phyloP scores from a whole-genome alignment of 441 rosid genomes.

The Pelargonium australe region DNA sequence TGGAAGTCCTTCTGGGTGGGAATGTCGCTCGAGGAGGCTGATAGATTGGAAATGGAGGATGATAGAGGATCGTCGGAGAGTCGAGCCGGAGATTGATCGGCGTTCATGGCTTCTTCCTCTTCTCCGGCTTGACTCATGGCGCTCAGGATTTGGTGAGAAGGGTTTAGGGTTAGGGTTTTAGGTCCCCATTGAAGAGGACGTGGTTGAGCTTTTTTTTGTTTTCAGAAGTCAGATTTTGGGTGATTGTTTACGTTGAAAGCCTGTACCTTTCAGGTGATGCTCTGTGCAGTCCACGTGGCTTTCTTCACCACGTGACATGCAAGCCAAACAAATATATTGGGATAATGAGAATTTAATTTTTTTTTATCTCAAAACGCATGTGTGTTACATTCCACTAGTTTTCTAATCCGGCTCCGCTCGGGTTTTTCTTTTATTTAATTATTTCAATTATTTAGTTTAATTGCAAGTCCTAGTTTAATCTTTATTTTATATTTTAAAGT shows the following conservation, averaged over 20 bases:
- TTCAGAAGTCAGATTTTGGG: background rate
- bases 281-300: no score
- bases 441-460: no score
- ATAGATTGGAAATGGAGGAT: constrained; percentile 47
- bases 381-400: no score
- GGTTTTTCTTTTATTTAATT: no score
- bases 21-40: constrained; percentile 50
- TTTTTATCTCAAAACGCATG: no score
- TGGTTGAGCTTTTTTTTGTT: background rate
- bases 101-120: constrained; percentile 18
- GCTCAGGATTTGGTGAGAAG: background rate
- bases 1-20: constrained; percentile 75
- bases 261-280: no score
- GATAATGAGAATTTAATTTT: no score
- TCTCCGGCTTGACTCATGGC: constrained; percentile 19
- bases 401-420: no score
- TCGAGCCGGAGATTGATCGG: constrained; percentile 31
- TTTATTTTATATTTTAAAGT: no score
- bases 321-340: no score
- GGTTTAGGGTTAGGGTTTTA: constrained; percentile 22
- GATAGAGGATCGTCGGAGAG: constrained; percentile 14
- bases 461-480: no score
- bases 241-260: background rate
- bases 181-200: constrained; percentile 15
- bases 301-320: no score